Conservation (phyloP, 176 grass and related monocot genomes). For the Raddia distichophylla region DNA sequence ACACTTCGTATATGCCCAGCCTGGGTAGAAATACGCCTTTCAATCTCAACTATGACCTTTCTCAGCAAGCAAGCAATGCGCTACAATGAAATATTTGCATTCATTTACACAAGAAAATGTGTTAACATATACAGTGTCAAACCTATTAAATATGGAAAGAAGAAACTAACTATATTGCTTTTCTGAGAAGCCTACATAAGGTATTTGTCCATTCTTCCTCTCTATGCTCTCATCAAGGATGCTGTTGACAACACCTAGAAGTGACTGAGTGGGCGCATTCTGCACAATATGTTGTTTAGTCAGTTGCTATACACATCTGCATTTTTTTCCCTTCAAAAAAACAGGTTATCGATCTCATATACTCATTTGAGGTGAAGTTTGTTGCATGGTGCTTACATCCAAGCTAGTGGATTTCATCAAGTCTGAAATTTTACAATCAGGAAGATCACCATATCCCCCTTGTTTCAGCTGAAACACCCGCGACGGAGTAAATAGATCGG, state of each 20-base stretch:
- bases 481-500: constrained; percentile 36
- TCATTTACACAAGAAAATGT: constrained; percentile 38
- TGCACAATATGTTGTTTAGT: constrained; percentile 32
- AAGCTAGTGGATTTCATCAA: constrained; percentile 76
- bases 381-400: constrained; percentile 49
- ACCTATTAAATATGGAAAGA: constrained; percentile 39
- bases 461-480: constrained; percentile 59
- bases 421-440: constrained; percentile 62
- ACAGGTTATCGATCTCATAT: not conserved
- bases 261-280: constrained; percentile 76
- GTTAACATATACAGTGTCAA: constrained; percentile 23
- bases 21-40: constrained; percentile 70
- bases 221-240: constrained; percentile 79
- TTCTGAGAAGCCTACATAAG: constrained; percentile 71
- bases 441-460: constrained; percentile 51
- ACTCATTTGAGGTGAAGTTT: not conserved
- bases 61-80: constrained; percentile 70
- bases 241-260: constrained; percentile 63
- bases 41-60: constrained; percentile 75
- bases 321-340: not conserved
- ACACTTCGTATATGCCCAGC: constrained; percentile 73
- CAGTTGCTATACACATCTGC: not conserved
- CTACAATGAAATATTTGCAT: constrained; percentile 49
- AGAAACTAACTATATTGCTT: constrained; percentile 59
- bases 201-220: constrained; percentile 77